Base-by-base conservation (phyloP, 208 protist genomes). In the Porcisia deanei region DNA sequence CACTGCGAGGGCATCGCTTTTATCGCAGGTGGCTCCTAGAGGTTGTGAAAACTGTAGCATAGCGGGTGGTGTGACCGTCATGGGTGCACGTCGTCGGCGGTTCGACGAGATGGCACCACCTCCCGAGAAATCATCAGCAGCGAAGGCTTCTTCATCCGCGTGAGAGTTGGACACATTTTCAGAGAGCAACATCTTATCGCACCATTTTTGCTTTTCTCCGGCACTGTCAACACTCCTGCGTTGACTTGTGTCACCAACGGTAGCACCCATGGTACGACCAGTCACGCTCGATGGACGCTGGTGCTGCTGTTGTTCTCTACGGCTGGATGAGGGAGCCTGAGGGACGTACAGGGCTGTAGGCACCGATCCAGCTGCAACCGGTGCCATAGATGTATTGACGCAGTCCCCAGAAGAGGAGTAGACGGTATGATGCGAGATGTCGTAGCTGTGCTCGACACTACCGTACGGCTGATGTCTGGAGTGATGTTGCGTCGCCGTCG, bases 271-370 rank as follows among this genome's bases (percentile, higher is more conserved):
- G 20, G 47, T 25, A 30, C 7, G 63, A 3, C 22, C 18, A 25
- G 3, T 67, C 63, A 18, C 39, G 41, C 25, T 54, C 30, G 37
- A 30, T 5, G n/a, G 37, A 57, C 10, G 47, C 66, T 12, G 64
- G 10, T 30, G 66, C 47, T 52, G 25, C n/a, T 20, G n/a, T 34
- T 37, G 30, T 30, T 39, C 30, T 22, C 68, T 67, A 12, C 25
- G 34, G 43, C 25, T 61, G 37, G 45, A 74, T n/a, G 34, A 52
- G 55, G 75, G 45, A 5, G 75, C 71, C 58, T 61, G 71, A 25
- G 71, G 67, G 3, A 80, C 37, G 43, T 73, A 75, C 3, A 75
- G 77, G 43, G 71, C 72, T 1, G 43, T 34, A 25, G 63, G 16
- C 9, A 18, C 14, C 57, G 18, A 67, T 9, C 14, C 6, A 52